Percentiles rank a stretch among this genome's conserved stretches.
Evolutionary conservation across 371 early-diverging fungal species (phyloP).

Genomic region (Modicella reniformis): DNA sequence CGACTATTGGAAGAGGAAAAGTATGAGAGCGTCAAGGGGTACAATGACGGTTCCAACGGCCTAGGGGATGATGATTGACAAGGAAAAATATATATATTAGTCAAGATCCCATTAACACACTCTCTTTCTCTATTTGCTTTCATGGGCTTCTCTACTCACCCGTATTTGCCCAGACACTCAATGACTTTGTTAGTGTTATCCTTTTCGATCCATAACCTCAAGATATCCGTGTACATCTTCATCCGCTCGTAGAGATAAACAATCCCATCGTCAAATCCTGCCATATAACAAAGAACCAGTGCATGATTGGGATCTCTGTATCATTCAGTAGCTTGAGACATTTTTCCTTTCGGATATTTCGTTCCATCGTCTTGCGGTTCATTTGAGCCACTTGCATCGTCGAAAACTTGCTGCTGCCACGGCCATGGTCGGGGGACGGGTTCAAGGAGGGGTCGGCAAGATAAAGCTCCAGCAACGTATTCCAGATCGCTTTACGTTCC

Average conservation of each 20-base stretch:
- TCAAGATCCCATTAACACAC: too few relatives aligned
- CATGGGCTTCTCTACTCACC: constrained; percentile 60
- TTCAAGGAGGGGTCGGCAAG: constrained; percentile 63
- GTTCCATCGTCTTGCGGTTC: constrained; percentile 51
- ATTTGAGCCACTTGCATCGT: constrained; percentile 51
- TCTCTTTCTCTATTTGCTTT: neutral
- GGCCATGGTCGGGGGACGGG: constrained; percentile 21
- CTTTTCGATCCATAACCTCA: constrained; percentile 83
- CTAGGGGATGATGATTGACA: constrained; percentile 40
- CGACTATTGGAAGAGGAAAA: constrained; percentile 77
- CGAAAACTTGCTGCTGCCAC: constrained; percentile 43
- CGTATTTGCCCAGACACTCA: constrained; percentile 80
- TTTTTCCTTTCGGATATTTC: constrained; percentile 56
- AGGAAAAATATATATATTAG: constrained; percentile 2
- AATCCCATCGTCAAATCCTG: constrained; percentile 84
- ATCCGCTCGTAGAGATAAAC: constrained; percentile 87
- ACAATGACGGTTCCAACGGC: constrained; percentile 80
- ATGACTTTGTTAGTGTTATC: constrained; percentile 80
- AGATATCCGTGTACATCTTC: constrained; percentile 81
- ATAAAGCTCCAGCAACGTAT: constrained; percentile 91
- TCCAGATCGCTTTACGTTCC: constrained; percentile 80
- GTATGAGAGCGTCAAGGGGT: constrained; percentile 84
- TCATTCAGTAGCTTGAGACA: constrained; percentile 65
- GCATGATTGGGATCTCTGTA: constrained; percentile 80
- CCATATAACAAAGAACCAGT: constrained; percentile 85